Conservation (phyloP, 768 basidiomycete species). For the Boletus sp. region DNA sequence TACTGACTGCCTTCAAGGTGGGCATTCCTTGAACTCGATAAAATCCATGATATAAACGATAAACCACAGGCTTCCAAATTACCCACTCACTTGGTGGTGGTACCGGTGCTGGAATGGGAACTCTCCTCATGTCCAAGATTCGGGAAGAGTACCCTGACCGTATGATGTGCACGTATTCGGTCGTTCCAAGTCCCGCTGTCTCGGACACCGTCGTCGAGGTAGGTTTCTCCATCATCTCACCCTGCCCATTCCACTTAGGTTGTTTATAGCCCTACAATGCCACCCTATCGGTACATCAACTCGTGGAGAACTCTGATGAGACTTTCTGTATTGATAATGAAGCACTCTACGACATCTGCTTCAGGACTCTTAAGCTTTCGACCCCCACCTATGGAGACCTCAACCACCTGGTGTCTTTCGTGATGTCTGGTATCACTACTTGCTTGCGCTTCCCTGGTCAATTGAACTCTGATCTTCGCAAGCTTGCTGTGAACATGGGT, state of each 20-base stretch:
- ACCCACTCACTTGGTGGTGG: slow-evolving; percentile 99
- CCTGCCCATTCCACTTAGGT: neutral
- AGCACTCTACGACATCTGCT: slow-evolving; percentile 98
- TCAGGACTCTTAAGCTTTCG: slow-evolving; percentile 94
- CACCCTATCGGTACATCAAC: slow-evolving; percentile 95
- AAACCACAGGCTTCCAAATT: slow-evolving; percentile 85
- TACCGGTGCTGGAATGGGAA: slow-evolving; percentile 99
- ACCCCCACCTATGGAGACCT: slow-evolving; percentile 97
- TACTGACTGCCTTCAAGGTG: slow-evolving; percentile 94
- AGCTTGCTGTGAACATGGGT: slow-evolving; percentile 99
- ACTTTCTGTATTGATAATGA: slow-evolving; percentile 99
- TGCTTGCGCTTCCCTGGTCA: slow-evolving; percentile 99
- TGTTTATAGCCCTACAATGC: slow-evolving; percentile 88
- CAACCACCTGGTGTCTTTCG: slow-evolving; percentile 95
- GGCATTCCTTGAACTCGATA: slow-evolving; percentile 20
- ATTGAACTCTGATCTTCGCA: slow-evolving; percentile 97
- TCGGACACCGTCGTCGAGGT: slow-evolving; percentile 99
- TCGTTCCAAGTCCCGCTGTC: slow-evolving; percentile 95
- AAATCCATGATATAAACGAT: slow-evolving; percentile 4
- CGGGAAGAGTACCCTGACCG: slow-evolving; percentile 98
- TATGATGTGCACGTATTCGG: slow-evolving; percentile 99
- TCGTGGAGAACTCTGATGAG: slow-evolving; percentile 99
- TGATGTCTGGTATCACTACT: slow-evolving; percentile 99
- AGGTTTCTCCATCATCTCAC: slow-evolving; percentile 7
- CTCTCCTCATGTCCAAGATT: slow-evolving; percentile 97